Base-by-base conservation (phyloP, 768 basidiomycete genomes). In the Kwoniella dendrophila region DNA sequence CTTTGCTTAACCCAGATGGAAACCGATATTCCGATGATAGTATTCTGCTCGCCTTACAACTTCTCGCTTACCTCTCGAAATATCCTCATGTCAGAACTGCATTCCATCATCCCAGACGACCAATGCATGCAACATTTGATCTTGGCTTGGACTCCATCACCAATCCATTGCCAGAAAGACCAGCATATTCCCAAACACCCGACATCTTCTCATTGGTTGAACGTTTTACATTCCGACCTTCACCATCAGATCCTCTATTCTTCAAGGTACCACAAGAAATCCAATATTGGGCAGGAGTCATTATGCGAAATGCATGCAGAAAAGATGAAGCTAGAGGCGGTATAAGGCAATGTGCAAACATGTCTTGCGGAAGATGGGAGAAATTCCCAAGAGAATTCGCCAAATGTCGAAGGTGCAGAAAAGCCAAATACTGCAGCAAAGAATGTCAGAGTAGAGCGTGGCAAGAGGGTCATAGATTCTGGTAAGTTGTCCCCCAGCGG, bases 201-300 rank as follows among this genome's bases (percentile, higher is more conserved):
- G 97, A 98, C 74, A 89, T 99, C 33, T 98, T 99, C 80, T 90
- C 92, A 5, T 85, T 98, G 7, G 94, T 97, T 22, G 95, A 99
- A 77, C 82, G 93, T 32, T 99, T 96, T 81, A 99, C 95, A 0
- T 96, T 92, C 83, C 86, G 92, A 54, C 92, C 94, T 0, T 90
- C 89, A 54, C 86, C 90, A 10, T 85, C 86, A 0, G 92, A 94
- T 73, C 85, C 84, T 20, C 86, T 88, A 64, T 81, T 88, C 55
- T 85, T 85, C 4, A 86, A 86, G 26, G 83, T 86, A 49, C 92
- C 93, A 0, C 82, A 84, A 10, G 95, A 98, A 77, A 95, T 99
- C 24, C 92, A 96, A 79, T 96, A 97, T 72, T 98, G 96, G 96
- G 96, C 95, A 0, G 92, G 93, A 2, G 95, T 97, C n/a, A 96